Percentiles rank a stretch among this genome's conserved stretches.
phyloP scores from a whole-genome alignment of 2,329 filamentous ascomycete genomes.

The Grosmannia huntii region DNA sequence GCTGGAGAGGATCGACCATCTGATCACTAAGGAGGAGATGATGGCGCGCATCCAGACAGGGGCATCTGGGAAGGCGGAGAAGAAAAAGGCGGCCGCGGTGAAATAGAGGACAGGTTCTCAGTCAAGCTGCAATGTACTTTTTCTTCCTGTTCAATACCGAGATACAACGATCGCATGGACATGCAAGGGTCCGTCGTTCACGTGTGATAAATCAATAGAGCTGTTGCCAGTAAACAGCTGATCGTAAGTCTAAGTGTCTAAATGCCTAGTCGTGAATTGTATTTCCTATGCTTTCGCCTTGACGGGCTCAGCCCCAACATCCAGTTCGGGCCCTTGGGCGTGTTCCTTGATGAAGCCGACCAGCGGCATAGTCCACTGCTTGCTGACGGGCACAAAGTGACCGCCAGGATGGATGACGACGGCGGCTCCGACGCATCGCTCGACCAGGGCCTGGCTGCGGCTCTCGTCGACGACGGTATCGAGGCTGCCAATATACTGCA shows the following conservation, averaged over 20 bases:
- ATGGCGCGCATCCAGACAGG: constrained; percentile 88
- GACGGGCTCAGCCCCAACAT: not conserved
- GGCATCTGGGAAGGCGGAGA: constrained; percentile 15
- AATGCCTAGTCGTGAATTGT: not conserved
- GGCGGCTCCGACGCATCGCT: constrained; percentile 44
- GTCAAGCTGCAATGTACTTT: not conserved
- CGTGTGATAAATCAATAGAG: not conserved
- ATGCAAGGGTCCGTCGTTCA: not conserved
- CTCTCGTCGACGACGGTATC: constrained; percentile 81
- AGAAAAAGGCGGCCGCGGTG: constrained; percentile 18
- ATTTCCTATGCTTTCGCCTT: not conserved
- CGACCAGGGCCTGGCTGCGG: constrained; percentile 53
- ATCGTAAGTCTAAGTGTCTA: not conserved
- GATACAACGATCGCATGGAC: not conserved
- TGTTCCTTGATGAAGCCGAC: constrained; percentile 24
- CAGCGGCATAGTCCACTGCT: constrained; percentile 66
- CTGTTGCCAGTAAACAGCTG: not conserved
- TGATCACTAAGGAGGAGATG: constrained; percentile 99
- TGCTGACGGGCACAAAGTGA: constrained; percentile 76
- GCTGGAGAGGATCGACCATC: constrained; percentile 79
- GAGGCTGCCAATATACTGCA: constrained; percentile 73
- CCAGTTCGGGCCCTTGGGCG: constrained; percentile 1
- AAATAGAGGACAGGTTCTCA: constrained; percentile 13
- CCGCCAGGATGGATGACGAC: constrained; percentile 69
- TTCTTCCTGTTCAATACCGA: not conserved